phyloP scores from a whole-genome alignment of 2,329 filamentous ascomycete species.

The Pseudopithomyces maydicus region DNA sequence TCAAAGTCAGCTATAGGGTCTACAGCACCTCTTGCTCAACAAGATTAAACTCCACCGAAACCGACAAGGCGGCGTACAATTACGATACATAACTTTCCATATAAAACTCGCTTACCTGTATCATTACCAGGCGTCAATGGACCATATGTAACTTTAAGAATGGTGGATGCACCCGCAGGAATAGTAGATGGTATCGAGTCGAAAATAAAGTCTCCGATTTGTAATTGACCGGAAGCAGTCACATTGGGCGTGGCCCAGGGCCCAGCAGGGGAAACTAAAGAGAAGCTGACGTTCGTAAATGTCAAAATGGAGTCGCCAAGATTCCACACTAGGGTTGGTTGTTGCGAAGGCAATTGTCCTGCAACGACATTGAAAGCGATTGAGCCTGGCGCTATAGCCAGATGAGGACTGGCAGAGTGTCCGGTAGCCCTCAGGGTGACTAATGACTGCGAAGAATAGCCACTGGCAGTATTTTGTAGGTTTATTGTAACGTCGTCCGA shows the following conservation, averaged over 20 bases:
- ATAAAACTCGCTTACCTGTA: conserved; percentile 25
- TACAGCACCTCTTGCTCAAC: too few relatives aligned
- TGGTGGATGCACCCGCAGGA: conserved; percentile 44
- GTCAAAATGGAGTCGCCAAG: conserved; percentile 54
- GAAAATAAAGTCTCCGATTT: conserved; percentile 57
- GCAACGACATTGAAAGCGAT: conserved; percentile 58
- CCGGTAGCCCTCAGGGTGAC: conserved; percentile 58
- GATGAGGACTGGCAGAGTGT: conserved; percentile 51
- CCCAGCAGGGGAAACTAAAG: conserved; percentile 50
- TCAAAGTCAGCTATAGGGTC: too few relatives aligned
- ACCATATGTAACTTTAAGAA: conserved; percentile 56
- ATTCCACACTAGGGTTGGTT: conserved; percentile 57
- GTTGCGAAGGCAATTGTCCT: conserved; percentile 39
- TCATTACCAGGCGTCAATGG: conserved; percentile 55
- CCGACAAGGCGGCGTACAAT: too few relatives aligned
- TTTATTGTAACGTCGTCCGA: background rate
- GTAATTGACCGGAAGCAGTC: conserved; percentile 36
- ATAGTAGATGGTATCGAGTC: conserved; percentile 54
- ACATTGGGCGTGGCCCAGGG: conserved; percentile 51
- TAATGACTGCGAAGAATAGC: conserved; percentile 55
- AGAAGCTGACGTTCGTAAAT: conserved; percentile 53
- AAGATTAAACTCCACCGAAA: too few relatives aligned
- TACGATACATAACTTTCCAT: too few relatives aligned
- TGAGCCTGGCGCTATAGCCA: conserved; percentile 55
- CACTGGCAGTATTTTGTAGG: conserved; percentile 50